Evolutionary conservation across 306 rosid genomes (phyloP).

Genomic region (Malus fusca): DNA sequence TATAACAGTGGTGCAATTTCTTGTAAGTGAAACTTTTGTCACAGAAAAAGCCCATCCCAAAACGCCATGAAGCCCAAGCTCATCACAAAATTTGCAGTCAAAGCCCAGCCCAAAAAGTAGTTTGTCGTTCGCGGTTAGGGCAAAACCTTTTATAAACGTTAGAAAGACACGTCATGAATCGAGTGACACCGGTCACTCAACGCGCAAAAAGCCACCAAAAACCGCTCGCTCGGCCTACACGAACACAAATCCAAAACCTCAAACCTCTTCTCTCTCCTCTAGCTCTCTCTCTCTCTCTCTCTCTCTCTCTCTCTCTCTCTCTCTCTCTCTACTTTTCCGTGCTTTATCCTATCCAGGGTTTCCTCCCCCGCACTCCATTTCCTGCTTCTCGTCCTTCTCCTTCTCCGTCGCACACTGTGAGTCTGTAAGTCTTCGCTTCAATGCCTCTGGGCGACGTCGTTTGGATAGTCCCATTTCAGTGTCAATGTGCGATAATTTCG

Average conservation of each 20-base stretch:
- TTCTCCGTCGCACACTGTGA: not conserved
- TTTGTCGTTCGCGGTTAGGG: not conserved
- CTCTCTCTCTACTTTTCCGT: not conserved
- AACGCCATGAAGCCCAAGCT: no score
- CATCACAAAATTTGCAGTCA: not conserved
- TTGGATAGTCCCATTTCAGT: not conserved
- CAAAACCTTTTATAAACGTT: not conserved
- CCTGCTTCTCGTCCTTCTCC: not conserved
- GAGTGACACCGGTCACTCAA: not conserved
- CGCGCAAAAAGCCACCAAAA: not conserved
- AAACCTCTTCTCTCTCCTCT: not conserved
- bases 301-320: no score
- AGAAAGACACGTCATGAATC: not conserved
- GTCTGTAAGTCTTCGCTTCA: conserved; percentile 1
- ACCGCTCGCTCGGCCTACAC: not conserved
- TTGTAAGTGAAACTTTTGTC: no score
- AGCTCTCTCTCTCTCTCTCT: no score
- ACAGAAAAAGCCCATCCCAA: no score
- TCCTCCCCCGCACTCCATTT: not conserved
- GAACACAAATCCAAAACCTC: not conserved
- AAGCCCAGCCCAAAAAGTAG: not conserved
- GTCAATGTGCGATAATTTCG: not conserved
- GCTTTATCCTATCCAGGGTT: conserved; percentile 1
- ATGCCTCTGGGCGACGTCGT: not conserved
- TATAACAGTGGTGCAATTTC: no score